phyloP scores from a whole-genome alignment of 805 yeast species.

The Torulaspora quercuum region DNA sequence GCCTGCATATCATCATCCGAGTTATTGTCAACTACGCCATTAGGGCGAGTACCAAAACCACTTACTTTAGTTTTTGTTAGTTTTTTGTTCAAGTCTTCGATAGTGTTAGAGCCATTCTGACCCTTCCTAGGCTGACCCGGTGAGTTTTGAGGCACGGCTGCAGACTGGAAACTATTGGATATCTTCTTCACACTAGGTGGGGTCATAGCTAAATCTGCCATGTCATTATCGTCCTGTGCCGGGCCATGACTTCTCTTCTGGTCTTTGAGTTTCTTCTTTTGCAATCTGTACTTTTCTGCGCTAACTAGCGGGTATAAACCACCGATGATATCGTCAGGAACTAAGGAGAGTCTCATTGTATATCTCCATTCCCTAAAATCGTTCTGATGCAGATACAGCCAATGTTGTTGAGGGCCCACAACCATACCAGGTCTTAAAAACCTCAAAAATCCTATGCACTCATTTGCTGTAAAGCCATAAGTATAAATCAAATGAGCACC shows the following conservation, averaged over 20 bases:
- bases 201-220: constrained; percentile 30
- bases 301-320: constrained; percentile 61
- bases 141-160: constrained; percentile 76
- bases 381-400: constrained; percentile 94
- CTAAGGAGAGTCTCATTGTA: constrained; percentile 75
- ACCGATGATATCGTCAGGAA: constrained; percentile 63
- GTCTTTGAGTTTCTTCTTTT: constrained; percentile 41
- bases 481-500: constrained; percentile 97
- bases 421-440: constrained; percentile 98
- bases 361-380: constrained; percentile 96
- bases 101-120: constrained; percentile 32
- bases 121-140: constrained; percentile 96
- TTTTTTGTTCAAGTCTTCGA: constrained; percentile 34
- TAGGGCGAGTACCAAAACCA: constrained; percentile 28
- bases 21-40: constrained; percentile 21
- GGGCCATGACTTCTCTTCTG: constrained; percentile 28
- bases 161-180: constrained; percentile 32
- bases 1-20: constrained; percentile 33
- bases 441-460: constrained; percentile 94
- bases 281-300: constrained; percentile 57
- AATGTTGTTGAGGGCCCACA: constrained; percentile 99
- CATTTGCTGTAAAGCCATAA: constrained; percentile 95
- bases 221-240: constrained; percentile 18
- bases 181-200: constrained; percentile 37
- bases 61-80: constrained; percentile 15